Percentiles rank a stretch among this genome's conserved stretches.
Conservation (phyloP, 352 stramenopile genomes). For the Nothophytophthora sp. region DNA sequence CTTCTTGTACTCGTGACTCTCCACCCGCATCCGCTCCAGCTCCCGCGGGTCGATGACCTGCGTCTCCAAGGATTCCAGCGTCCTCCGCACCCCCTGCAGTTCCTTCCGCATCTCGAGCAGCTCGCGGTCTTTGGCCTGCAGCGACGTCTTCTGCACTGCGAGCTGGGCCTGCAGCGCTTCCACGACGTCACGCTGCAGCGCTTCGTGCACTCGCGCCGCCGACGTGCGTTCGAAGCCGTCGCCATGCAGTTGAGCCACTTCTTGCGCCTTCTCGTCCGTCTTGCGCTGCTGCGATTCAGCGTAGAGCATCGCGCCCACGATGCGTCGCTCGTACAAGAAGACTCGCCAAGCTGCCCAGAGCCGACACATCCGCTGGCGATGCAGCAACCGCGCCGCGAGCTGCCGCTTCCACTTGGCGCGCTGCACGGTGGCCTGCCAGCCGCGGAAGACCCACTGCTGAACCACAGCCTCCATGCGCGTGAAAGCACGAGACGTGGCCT, state of each 20-base stretch:
- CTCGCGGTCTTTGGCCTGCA: constrained; percentile 55
- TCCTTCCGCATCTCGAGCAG: constrained; percentile 53
- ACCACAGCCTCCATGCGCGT: constrained; percentile 59
- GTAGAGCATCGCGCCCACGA: constrained; percentile 77
- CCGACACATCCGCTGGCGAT: constrained; percentile 33
- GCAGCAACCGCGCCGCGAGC: constrained; percentile 16
- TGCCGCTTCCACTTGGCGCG: constrained; percentile 29
- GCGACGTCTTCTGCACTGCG: constrained; percentile 24
- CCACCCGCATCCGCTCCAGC: constrained; percentile 52
- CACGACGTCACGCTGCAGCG: constrained; percentile 45
- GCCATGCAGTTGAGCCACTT: constrained; percentile 62
- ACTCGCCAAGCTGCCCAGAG: constrained; percentile 52
- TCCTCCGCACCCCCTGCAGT: constrained; percentile 31
- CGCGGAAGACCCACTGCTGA: constrained; percentile 60
- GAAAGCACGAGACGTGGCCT: constrained; percentile 58
- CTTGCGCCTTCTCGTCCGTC: constrained; percentile 33
- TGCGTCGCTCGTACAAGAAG: constrained; percentile 58
- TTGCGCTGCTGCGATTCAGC: constrained; percentile 56
- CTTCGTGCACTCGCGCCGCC: constrained; percentile 29
- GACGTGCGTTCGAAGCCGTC: constrained; percentile 53
- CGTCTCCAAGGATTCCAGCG: constrained; percentile 38
- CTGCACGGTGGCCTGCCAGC: constrained; percentile 46
- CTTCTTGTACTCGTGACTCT: constrained; percentile 73
- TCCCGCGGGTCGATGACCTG: constrained; percentile 56
- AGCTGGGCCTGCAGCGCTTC: constrained; percentile 33